These are phyloP conservation scores for Bruguiera sexangula DNA, from an alignment of 345 rosid species.

Conservation along the genomic window DNA sequence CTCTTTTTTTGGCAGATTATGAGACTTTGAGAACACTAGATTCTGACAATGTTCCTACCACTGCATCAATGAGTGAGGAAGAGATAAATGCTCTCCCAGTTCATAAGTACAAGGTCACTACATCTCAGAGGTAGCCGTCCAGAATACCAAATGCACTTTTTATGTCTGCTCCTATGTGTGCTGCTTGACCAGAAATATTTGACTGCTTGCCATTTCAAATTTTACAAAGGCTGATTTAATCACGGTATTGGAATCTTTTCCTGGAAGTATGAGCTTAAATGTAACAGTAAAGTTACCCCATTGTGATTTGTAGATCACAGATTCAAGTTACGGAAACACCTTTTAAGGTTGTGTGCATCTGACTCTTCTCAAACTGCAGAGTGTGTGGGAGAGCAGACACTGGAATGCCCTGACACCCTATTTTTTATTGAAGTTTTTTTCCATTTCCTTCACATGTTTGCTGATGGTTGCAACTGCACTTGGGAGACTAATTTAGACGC, in stretches of 20 bases:
- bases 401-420: too few species aligned
- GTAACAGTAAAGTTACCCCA: too few species aligned
- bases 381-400: too few species aligned
- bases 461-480: background rate
- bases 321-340: too few species aligned
- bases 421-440: too few species aligned
- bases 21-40: constrained; percentile 32
- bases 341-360: too few species aligned
- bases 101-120: constrained; percentile 21
- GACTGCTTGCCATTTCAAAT: background rate
- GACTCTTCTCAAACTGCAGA: too few species aligned
- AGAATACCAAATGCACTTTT: background rate
- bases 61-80: constrained; percentile 28
- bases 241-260: too few species aligned
- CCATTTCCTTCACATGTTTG: too few species aligned
- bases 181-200: background rate
- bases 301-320: too few species aligned
- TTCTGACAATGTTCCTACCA: constrained; percentile 23
- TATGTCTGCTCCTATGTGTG: background rate
- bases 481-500: background rate
- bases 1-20: constrained; percentile 15
- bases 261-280: too few species aligned
- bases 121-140: constrained; percentile 16
- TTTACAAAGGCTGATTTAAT: too few species aligned
- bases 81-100: constrained; percentile 30